Evolutionary conservation across 768 basidiomycete genomes (phyloP), one percentile per base, ranked within the genome.

Genomic region (Pulveroboletus sp.): DNA sequence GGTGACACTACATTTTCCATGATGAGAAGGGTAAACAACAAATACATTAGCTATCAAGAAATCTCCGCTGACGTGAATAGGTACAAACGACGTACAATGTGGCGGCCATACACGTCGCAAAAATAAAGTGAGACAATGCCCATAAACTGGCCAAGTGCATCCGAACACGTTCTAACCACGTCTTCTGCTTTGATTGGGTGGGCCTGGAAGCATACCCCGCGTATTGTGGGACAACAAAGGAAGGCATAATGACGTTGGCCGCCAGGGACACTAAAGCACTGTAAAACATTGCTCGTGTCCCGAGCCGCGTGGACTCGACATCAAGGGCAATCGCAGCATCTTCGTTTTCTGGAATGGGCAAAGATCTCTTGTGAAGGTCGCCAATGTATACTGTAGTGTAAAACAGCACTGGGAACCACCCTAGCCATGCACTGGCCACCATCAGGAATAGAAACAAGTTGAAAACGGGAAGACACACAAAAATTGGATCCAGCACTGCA

Each of bases 371-470:
- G 73, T 96, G 82, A 10, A 95, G 76, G 58, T 95, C 94, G 10
- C 89, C 89, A 47, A 96, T 77, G 69, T 93, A 97, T 24, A 90
- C 73, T 1, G 88, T 86, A 3, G 84, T 86, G 71, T 92, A 94
- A 69, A 94, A 93, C 1, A 95, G 74, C 24, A 93, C 71, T 0
- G 94, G 93, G 61, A 95, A 96, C 95, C 95, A 97, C 8, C 81
- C 88, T 51, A 93, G 75, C 83, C 83, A 94, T 11, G 83, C 78
- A 52, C 89, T 91, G 49, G 10, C 14, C 15, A 39, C n/a, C 5
- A 18, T 60, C 15, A 55, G 31, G 18, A 9, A 38, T 26, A 38
- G 47, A 57, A 32, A 17, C 8, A 39, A 27, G n/a, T 11, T 8
- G 9, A 9, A 17, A 42, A 30, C 10, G 31, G 32, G 35, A 18